Base-by-base conservation (phyloP, 2,329 filamentous ascomycete species). In the Monilinia fructicola region DNA sequence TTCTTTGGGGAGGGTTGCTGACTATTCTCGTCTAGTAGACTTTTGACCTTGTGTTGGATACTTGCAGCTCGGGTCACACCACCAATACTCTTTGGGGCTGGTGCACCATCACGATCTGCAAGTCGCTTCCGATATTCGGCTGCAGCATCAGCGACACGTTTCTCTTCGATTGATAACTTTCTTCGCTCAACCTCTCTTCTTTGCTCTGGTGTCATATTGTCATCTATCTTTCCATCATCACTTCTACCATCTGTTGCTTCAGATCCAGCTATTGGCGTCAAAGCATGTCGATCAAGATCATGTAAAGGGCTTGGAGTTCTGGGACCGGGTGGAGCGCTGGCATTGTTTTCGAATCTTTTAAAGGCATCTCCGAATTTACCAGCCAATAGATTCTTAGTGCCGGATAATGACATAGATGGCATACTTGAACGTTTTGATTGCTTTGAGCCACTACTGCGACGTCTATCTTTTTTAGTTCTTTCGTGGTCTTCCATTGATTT, bases 301-400 rank as follows among this genome's bases (percentile, higher is more conserved):
- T 76, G 74, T 10, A 76, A 71, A 2, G 79, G 72, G 78, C 83
- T 78, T 77, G 81, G 68, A 75, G 82, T 70, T 79, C 83, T 38
- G 78, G 73, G 64, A 81, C 81, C 72, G 11, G 73, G 67, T 10
- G 70, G 67, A 81, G 77, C 4, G 82, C 67, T 72, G 71, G 68
- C 54, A 70, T 73, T 74, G 42, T 72, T 83, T 77, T 99, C 95
- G 72, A 98, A 98, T 7, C 90, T 86, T 74, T 94, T 92, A 79
- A 98, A 97, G 3, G 94, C 93, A 73, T 97, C 93, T 0, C 93
- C 92, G 76, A 98, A 97, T 72, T 90, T 92, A 31, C 93, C 91
- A 6, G 88, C 89, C n/a, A 97, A 82, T 48, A 96, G 87, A 67
- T 87, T 91, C 78, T 95, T 96, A 35, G 90, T 90, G 50, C 87